Evolutionary conservation across 345 rosid species (phyloP).

Genomic region (Zanthoxylum bungeanum): DNA sequence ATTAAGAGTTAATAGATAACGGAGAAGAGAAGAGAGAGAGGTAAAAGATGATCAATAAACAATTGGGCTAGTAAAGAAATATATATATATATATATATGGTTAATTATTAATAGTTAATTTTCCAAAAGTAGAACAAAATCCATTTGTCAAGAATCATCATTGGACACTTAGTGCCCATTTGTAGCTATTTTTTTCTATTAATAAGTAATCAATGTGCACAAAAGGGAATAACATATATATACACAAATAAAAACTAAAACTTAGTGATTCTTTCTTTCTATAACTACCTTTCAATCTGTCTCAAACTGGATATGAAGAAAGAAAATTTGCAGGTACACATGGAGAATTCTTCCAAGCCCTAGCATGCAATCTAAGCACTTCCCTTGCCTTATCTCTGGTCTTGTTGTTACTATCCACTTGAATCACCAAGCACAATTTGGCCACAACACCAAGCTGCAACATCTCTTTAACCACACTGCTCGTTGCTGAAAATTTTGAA

Average conservation of each 20-base stretch:
- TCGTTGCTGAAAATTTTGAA: slow-evolving; percentile 56
- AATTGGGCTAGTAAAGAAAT: background rate
- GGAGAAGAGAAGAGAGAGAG: background rate
- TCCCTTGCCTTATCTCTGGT: slow-evolving; percentile 61
- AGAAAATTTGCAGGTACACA: slow-evolving; percentile 42
- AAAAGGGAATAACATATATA: background rate
- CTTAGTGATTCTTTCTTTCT: background rate
- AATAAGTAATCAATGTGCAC: slow-evolving; percentile 4
- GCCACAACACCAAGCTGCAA: slow-evolving; percentile 66
- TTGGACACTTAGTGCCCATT: background rate
- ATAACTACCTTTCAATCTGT: background rate
- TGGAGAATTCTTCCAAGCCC: slow-evolving; percentile 62
- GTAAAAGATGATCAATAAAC: background rate
- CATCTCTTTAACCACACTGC: slow-evolving; percentile 56
- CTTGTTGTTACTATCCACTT: slow-evolving; percentile 42
- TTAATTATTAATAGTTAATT: background rate
- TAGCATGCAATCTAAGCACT: slow-evolving; percentile 60
- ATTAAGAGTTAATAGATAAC: background rate
- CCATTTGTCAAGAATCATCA: background rate
- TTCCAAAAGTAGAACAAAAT: background rate
- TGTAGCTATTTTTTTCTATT: background rate
- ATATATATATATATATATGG: too few species aligned
- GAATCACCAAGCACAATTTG: slow-evolving; percentile 65
- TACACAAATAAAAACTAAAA: background rate
- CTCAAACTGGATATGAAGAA: slow-evolving; percentile 33